phyloP scores from a whole-genome alignment of 495 filamentous ascomycete genomes.

The Xylaria bambusicola region DNA sequence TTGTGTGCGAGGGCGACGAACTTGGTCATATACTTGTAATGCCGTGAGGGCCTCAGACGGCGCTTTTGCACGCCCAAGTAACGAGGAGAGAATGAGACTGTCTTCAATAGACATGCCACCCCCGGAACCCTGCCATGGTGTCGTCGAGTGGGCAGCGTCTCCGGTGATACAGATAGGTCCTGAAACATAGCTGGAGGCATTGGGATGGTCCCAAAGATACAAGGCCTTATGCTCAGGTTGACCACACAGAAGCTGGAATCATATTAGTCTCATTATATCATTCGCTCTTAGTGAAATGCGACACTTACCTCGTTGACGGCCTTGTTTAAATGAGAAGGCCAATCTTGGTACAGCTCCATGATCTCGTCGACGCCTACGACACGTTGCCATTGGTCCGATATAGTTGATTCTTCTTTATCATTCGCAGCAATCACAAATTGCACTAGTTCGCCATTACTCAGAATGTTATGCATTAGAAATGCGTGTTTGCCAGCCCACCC shows the following conservation, averaged over 20 bases:
- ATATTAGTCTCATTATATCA: not conserved
- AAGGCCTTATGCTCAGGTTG: conserved; percentile 16
- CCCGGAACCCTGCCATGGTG: conserved; percentile 40
- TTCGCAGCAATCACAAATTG: conserved; percentile 19
- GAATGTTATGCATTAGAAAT: conserved; percentile 21
- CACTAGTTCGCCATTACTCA: conserved; percentile 19
- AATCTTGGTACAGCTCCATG: conserved; percentile 18
- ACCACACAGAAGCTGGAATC: not conserved
- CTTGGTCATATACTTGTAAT: conserved; percentile 23
- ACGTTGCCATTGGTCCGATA: conserved; percentile 15
- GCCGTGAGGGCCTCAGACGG: conserved; percentile 20
- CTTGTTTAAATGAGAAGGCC: conserved; percentile 11
- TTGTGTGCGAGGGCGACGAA: conserved; percentile 28
- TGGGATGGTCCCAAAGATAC: conserved; percentile 24
- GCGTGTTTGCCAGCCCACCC: conserved; percentile 14
- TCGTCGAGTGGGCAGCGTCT: conserved; percentile 47
- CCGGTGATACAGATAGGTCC: conserved; percentile 38
- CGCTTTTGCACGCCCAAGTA: conserved; percentile 27
- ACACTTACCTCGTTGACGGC: conserved; percentile 20
- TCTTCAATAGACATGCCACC: conserved; percentile 43
- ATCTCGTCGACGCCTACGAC: conserved; percentile 19
- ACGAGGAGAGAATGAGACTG: conserved; percentile 32
- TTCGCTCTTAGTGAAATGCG: not conserved
- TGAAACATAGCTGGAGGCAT: conserved; percentile 22
- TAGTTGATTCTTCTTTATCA: conserved; percentile 11